Evolutionary conservation across 306 rosid genomes (phyloP).

Genomic region (Sindora glabra): DNA sequence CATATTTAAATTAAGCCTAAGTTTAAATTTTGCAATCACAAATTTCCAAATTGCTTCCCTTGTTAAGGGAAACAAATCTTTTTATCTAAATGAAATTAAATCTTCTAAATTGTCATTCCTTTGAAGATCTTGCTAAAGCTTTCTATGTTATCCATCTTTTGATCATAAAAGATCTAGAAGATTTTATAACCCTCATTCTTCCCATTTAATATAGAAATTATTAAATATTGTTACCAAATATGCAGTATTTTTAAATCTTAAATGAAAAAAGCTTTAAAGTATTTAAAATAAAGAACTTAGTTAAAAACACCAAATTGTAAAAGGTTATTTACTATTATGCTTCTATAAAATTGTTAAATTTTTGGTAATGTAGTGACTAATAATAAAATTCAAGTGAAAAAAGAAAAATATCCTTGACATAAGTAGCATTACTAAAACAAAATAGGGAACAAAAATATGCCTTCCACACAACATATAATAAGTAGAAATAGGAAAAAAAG

Average conservation of each 20-base stretch:
- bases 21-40: not conserved
- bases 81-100: too few species aligned
- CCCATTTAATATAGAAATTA: not conserved
- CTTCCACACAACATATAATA: not conserved
- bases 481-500: conserved; percentile 17
- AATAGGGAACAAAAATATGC: conserved; percentile 7
- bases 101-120: not conserved
- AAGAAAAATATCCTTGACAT: not conserved
- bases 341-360: not conserved
- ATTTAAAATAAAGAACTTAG: not conserved
- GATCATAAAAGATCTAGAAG: not conserved
- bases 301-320: not conserved
- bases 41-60: not conserved
- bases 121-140: not conserved
- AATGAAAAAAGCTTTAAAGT: too few species aligned
- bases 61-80: not conserved
- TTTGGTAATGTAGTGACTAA: not conserved
- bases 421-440: conserved; percentile 1
- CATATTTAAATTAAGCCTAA: too few species aligned
- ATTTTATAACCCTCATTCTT: not conserved
- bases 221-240: not conserved
- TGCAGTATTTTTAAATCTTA: not conserved
- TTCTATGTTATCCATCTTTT: too few species aligned
- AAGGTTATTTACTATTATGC: too few species aligned
- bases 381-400: not conserved